A percentile compares a stretch with the other conserved stretches of the same genome.
These are phyloP conservation scores for Cinnamomum micranthum DNA, from an alignment of 164 flowering plant species.

Conservation along the genomic window DNA sequence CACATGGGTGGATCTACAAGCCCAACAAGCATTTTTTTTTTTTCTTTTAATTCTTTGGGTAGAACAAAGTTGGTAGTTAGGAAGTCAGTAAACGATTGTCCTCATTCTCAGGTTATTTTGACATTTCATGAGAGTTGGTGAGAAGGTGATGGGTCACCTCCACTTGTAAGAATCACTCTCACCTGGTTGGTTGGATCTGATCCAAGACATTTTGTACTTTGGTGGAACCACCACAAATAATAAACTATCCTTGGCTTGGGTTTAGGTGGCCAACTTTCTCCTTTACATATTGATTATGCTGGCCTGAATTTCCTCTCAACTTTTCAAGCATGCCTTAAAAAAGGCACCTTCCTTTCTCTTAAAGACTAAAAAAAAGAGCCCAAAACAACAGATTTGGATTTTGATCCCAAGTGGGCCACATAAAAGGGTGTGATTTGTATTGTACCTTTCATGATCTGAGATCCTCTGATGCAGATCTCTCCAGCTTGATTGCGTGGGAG, in stretches of 20 bases:
- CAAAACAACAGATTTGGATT: no score
- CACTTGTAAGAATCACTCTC: neutral
- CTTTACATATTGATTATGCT: neutral
- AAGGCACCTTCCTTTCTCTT: neutral
- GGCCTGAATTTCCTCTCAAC: neutral
- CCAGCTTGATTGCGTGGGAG: conserved; percentile 78
- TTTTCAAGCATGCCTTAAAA: neutral
- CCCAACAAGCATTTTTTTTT: no score
- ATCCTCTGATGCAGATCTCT: conserved; percentile 91
- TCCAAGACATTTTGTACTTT: neutral
- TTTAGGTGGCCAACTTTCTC: neutral
- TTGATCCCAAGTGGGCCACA: no score
- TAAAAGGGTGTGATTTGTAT: neutral
- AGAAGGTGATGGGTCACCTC: neutral
- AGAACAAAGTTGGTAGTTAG: no score
- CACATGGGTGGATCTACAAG: no score
- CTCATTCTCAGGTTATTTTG: no score
- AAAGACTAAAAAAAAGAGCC: no score
- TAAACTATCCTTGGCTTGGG: neutral
- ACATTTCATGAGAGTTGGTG: neutral
- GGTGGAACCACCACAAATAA: neutral
- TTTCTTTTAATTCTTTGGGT: no score
- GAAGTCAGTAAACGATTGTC: no score
- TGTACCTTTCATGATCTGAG: conserved; percentile 96
- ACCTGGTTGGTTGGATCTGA: neutral